Evolutionary conservation across 2,329 filamentous ascomycete genomes (phyloP).

Genomic region (Dothistroma pini): DNA sequence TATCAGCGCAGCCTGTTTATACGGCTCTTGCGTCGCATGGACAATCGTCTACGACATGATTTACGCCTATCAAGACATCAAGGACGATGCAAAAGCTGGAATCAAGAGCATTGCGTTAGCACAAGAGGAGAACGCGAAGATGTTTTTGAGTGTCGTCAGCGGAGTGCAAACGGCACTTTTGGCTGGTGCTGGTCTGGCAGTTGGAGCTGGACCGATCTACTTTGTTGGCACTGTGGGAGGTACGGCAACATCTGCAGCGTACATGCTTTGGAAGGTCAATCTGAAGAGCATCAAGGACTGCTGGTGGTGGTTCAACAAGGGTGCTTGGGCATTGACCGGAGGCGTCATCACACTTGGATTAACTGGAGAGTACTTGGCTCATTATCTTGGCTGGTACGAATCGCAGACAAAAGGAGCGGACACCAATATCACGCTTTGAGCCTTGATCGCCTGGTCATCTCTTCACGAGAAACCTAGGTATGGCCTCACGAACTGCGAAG

Average conservation of each 20-base stretch:
- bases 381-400: constrained; percentile 16
- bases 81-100: constrained; percentile 78
- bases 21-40: constrained; percentile 78
- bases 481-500: neutral
- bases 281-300: constrained; percentile 56
- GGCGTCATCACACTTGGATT: constrained; percentile 56
- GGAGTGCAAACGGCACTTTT: constrained; percentile 66
- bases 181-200: constrained; percentile 63
- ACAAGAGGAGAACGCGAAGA: constrained; percentile 73
- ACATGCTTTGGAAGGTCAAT: constrained; percentile 58
- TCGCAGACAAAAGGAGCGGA: neutral
- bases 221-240: constrained; percentile 57
- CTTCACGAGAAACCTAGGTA: neutral
- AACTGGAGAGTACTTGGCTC: constrained; percentile 49
- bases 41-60: constrained; percentile 90
- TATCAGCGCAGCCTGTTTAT: constrained; percentile 64
- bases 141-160: constrained; percentile 67
- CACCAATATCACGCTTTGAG: neutral
- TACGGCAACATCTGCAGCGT: constrained; percentile 51
- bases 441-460: neutral
- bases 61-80: constrained; percentile 88
- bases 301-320: constrained; percentile 63
- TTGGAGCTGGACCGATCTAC: constrained; percentile 57
- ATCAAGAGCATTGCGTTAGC: constrained; percentile 85
- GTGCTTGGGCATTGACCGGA: constrained; percentile 56